Percentiles rank a stretch among this genome's conserved stretches.
phyloP scores from a whole-genome alignment of 129 eudicot species.

The Logfia minima region DNA sequence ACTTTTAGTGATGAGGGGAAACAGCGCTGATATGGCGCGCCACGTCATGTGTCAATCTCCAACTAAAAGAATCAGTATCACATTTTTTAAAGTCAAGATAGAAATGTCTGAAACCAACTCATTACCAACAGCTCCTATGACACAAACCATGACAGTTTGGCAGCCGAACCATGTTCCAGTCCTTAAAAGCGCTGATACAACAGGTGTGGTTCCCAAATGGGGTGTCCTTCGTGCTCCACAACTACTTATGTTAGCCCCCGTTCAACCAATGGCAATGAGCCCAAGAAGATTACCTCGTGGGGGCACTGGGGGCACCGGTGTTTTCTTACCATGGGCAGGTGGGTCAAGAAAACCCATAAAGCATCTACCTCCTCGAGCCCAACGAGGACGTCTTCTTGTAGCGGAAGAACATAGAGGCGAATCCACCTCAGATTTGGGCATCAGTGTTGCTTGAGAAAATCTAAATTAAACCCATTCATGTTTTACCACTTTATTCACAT shows the following conservation, averaged over 20 bases:
- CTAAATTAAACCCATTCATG: background rate
- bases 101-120: slow-evolving; percentile 35
- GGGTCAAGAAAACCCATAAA: slow-evolving; percentile 64
- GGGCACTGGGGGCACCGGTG: slow-evolving; percentile 98
- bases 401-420: slow-evolving; percentile 50
- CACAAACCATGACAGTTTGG: slow-evolving; percentile 68
- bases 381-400: slow-evolving; percentile 75
- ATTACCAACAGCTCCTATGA: slow-evolving; percentile 19
- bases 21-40: slow-evolving; percentile 81
- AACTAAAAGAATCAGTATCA: slow-evolving; percentile 67
- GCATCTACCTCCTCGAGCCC: slow-evolving; percentile 98
- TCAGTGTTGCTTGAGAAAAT: slow-evolving; percentile 40
- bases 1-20: slow-evolving; percentile 79
- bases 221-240: slow-evolving; percentile 64
- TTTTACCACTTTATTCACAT: background rate
- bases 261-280: slow-evolving; percentile 64
- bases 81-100: slow-evolving; percentile 66
- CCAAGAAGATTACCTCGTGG: slow-evolving; percentile 69
- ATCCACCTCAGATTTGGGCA: slow-evolving; percentile 60
- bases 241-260: slow-evolving; percentile 72
- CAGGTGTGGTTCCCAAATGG: slow-evolving; percentile 64
- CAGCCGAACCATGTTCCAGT: slow-evolving; percentile 61
- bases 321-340: slow-evolving; percentile 87
- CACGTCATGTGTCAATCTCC: slow-evolving; percentile 88
- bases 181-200: slow-evolving; percentile 39